Percentiles rank a stretch among this genome's conserved stretches.
Evolutionary conservation across 331 rosid species (phyloP).

Genomic region (Malus hybrid): DNA sequence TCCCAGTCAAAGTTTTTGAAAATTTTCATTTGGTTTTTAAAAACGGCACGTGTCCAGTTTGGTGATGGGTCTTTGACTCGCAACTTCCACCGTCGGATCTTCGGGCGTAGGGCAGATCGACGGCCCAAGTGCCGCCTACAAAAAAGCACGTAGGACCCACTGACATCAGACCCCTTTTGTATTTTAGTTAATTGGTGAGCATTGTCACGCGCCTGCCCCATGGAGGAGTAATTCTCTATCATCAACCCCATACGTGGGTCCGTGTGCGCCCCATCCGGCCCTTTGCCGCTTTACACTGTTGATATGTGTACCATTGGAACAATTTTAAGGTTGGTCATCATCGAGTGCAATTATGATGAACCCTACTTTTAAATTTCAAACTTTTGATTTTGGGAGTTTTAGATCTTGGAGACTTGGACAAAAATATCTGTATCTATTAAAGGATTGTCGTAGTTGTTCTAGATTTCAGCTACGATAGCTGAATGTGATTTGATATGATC

Average conservation of each 20-base stretch:
- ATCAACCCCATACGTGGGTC: background rate
- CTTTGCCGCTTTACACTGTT: background rate
- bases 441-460: too few relatives aligned
- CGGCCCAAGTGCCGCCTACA: background rate
- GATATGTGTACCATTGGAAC: too few relatives aligned
- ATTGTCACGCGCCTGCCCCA: background rate
- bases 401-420: too few relatives aligned
- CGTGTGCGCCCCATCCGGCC: background rate
- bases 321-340: too few relatives aligned
- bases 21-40: background rate
- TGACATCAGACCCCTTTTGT: constrained; percentile 28
- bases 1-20: constrained; percentile 57
- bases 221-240: background rate
- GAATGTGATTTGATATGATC: too few relatives aligned
- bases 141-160: constrained; percentile 21
- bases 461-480: too few relatives aligned
- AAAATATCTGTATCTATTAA: too few relatives aligned
- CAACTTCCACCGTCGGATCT: constrained; percentile 17
- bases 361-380: too few relatives aligned
- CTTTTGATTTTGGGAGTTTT: too few relatives aligned
- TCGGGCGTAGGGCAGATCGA: background rate
- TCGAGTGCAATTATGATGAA: too few relatives aligned
- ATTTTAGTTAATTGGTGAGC: background rate
- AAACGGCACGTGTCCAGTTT: constrained; percentile 21
- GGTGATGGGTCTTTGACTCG: constrained; percentile 62